These are phyloP conservation scores for Huntiella decipiens DNA, from an alignment of 2,329 filamentous ascomycete species.

Conservation along the genomic window DNA sequence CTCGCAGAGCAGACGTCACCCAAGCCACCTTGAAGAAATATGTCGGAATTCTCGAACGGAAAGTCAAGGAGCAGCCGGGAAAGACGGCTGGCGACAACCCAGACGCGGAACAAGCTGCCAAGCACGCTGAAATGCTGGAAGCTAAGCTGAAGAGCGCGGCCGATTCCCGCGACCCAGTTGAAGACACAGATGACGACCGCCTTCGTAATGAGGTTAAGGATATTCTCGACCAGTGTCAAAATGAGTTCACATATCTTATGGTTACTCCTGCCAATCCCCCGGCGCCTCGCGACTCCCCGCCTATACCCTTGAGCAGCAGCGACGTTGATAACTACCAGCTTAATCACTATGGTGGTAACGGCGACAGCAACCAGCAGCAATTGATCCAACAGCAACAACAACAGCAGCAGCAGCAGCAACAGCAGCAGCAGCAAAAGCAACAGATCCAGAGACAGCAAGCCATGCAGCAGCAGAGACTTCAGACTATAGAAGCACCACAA, in stretches of 20 bases:
- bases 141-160: constrained; percentile 32
- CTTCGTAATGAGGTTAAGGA: constrained; percentile 35
- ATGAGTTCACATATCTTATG: constrained; percentile 50
- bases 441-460: neutral
- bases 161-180: constrained; percentile 18
- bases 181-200: constrained; percentile 27
- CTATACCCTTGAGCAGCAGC: constrained; percentile 21
- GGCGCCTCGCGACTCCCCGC: constrained; percentile 44
- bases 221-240: constrained; percentile 45
- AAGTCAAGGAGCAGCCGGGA: constrained; percentile 63
- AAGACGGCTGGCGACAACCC: constrained; percentile 33
- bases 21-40: constrained; percentile 84
- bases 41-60: constrained; percentile 72
- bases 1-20: constrained; percentile 66
- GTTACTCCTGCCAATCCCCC: constrained; percentile 45
- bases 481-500: constrained; percentile 12
- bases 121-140: constrained; percentile 29
- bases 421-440: constrained; percentile 10
- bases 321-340: constrained; percentile 27
- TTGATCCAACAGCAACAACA: neutral
- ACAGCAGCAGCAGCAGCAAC: constrained; percentile 7
- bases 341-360: constrained; percentile 16
- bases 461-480: constrained; percentile 31
- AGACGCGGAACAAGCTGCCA: constrained; percentile 29
- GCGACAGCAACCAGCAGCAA: neutral